These are phyloP conservation scores for Pestalotiopsis sp. DNA, from an alignment of 2,329 filamentous ascomycete species.

Conservation along the genomic window DNA sequence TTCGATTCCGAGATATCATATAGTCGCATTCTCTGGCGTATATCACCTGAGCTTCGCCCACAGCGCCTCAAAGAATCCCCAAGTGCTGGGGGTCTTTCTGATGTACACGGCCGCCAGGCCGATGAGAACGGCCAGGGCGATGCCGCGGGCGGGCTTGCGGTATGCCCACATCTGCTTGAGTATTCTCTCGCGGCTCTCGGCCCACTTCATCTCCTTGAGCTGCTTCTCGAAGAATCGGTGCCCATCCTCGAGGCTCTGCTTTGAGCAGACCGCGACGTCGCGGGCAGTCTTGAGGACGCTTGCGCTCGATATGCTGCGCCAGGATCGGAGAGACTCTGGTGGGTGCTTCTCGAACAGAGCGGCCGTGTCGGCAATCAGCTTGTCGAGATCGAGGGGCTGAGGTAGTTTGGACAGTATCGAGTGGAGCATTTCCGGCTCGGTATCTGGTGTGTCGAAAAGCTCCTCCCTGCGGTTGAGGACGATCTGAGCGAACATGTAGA, in stretches of 20 bases:
- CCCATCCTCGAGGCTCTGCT: constrained; percentile 68
- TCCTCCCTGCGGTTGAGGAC: constrained; percentile 80
- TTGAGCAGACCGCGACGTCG: constrained; percentile 47
- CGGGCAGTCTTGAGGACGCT: constrained; percentile 87
- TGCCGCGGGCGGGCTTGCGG: constrained; percentile 62
- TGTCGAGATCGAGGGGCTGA: constrained; percentile 77
- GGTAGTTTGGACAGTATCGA: constrained; percentile 87
- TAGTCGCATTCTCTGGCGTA: not conserved
- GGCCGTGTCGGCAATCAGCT: constrained; percentile 69
- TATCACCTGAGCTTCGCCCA: constrained; percentile 2
- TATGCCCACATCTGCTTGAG: constrained; percentile 63
- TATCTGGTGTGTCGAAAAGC: constrained; percentile 78
- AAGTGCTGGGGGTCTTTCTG: constrained; percentile 46
- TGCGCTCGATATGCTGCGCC: constrained; percentile 70
- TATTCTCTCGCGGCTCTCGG: constrained; percentile 59
- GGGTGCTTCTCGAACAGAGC: constrained; percentile 68
- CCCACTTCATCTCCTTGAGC: constrained; percentile 68
- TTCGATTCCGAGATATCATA: not conserved
- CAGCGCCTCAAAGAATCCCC: constrained; percentile 14
- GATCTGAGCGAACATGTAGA: constrained; percentile 92
- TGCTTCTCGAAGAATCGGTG: constrained; percentile 71
- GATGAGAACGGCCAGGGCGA: constrained; percentile 68
- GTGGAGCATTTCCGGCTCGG: constrained; percentile 92
- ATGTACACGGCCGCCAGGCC: constrained; percentile 71
- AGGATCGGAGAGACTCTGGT: constrained; percentile 72